phyloP scores from a whole-genome alignment of 176 grass and related monocot species.

The Lolium rigidum region DNA sequence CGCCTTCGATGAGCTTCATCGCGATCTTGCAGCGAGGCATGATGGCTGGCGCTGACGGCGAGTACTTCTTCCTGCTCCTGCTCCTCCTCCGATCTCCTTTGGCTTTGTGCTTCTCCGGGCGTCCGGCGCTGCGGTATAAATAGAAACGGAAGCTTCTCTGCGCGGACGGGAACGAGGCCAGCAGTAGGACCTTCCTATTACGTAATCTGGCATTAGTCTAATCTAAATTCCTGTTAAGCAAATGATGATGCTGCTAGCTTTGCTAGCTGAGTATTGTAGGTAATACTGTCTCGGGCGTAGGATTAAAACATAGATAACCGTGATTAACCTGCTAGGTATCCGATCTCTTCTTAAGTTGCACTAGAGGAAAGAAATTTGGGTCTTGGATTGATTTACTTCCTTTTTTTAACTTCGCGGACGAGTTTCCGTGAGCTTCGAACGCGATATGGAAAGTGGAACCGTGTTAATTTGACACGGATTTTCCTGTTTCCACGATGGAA shows the following conservation, averaged over 20 bases:
- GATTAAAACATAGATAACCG: background rate
- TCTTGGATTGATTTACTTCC: background rate
- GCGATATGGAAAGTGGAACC: background rate
- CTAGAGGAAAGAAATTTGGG: background rate
- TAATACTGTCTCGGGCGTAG: background rate
- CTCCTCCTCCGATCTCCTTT: background rate
- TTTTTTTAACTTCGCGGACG: background rate
- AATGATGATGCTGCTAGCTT: background rate
- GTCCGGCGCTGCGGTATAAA: background rate
- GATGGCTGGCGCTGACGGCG: background rate
- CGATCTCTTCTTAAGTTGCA: background rate
- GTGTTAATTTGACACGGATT: no score
- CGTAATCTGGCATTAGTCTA: background rate
- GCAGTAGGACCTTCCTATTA: background rate
- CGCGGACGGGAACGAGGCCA: background rate
- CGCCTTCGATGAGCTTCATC: background rate
- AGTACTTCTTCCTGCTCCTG: background rate
- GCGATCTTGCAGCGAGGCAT: conserved; percentile 13
- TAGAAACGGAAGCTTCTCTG: background rate
- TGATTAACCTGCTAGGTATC: background rate
- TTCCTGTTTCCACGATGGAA: no score
- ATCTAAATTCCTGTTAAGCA: background rate
- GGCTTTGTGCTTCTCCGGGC: background rate
- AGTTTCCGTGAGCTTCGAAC: background rate
- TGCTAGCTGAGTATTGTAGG: background rate